These are phyloP conservation scores for Malus hybrid DNA, from an alignment of 331 rosid genomes.

Conservation along the genomic window DNA sequence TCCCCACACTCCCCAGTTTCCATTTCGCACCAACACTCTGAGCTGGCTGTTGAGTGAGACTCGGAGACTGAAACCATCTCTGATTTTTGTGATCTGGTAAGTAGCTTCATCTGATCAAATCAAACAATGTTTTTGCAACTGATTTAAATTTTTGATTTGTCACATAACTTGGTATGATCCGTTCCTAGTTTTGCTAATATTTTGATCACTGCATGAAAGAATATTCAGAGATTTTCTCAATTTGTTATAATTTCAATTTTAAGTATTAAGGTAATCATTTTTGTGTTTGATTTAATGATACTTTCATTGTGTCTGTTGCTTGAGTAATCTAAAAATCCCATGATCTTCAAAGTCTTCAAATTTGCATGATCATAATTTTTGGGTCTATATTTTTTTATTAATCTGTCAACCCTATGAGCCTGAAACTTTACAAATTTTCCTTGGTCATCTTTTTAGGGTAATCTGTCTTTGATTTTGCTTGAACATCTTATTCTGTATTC, in stretches of 20 bases:
- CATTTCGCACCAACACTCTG: not conserved
- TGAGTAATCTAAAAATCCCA: not conserved
- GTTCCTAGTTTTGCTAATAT: not conserved
- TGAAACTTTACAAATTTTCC: not conserved
- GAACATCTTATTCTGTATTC: not conserved
- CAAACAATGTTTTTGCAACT: not conserved
- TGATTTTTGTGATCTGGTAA: not conserved
- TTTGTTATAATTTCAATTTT: not conserved
- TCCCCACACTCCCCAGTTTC: not conserved
- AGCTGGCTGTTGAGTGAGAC: not conserved
- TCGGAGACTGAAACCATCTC: not conserved
- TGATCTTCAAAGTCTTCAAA: not conserved
- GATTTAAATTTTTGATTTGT: not conserved
- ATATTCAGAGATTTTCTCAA: not conserved
- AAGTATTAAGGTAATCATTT: not conserved
- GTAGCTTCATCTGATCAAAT: not conserved
- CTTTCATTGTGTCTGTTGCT: not conserved
- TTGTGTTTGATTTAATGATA: not conserved
- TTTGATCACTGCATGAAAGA: not conserved
- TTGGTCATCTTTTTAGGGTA: too few species aligned
- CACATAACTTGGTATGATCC: not conserved
- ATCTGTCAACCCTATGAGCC: not conserved
- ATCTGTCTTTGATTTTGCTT: not conserved
- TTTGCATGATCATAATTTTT: not conserved
- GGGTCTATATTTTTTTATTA: not conserved